A percentile compares a stretch with the other conserved stretches of the same genome.
Evolutionary conservation across 163 green algal genomes (phyloP).

Genomic region (Coccomyxa subellipsoidea): DNA sequence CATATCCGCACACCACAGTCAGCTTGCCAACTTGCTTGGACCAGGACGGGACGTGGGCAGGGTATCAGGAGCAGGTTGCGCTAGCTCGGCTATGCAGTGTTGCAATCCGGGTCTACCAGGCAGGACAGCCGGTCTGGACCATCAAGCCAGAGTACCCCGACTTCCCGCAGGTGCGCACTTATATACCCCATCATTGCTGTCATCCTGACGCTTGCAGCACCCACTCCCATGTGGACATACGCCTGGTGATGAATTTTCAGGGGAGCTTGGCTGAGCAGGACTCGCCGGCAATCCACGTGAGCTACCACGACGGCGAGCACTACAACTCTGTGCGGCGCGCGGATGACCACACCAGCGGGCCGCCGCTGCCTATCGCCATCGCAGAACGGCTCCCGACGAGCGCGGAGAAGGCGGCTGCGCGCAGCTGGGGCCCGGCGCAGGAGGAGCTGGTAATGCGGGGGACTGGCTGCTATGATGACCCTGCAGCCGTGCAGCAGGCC

Average conservation of each 20-base stretch:
- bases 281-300: conserved; percentile 50
- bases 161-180: background rate
- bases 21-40: background rate
- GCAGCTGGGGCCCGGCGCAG: background rate
- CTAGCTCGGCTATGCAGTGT: conserved; percentile 34
- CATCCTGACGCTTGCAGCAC: too few relatives aligned
- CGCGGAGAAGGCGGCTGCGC: background rate
- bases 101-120: conserved; percentile 65
- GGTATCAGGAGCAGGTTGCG: conserved; percentile 72
- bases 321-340: conserved; percentile 66
- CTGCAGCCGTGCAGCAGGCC: background rate
- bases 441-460: conserved; percentile 12
- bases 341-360: conserved; percentile 40
- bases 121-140: conserved; percentile 43
- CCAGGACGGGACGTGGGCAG: conserved; percentile 48
- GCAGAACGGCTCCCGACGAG: background rate
- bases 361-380: conserved; percentile 10
- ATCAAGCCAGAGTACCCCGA: conserved; percentile 13
- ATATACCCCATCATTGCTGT: background rate
- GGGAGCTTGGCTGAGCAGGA: conserved; percentile 42
- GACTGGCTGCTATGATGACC: conserved; percentile 23
- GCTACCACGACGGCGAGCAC: conserved; percentile 65
- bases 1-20: too few relatives aligned
- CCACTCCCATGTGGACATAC: too few relatives aligned
- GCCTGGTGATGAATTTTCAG: too few relatives aligned